These are phyloP conservation scores for Chalciporus sphaerocephalus DNA, from an alignment of 768 basidiomycete genomes.

Conservation along the genomic window DNA sequence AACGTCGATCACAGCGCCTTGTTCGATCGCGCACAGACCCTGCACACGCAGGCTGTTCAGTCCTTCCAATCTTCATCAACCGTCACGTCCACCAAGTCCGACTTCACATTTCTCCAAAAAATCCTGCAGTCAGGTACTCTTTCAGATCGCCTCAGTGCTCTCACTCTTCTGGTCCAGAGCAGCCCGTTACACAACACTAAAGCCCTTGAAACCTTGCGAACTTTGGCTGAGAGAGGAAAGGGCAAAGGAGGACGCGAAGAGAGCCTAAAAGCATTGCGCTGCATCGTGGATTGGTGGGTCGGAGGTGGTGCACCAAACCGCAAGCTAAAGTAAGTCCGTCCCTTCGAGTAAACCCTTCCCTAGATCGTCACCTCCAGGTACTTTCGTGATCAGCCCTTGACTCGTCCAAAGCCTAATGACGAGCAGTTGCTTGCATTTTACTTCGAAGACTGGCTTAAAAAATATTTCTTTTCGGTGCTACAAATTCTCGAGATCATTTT, in stretches of 20 bases:
- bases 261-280: slow-evolving; percentile 82
- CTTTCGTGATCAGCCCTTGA: slow-evolving; percentile 82
- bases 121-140: slow-evolving; percentile 87
- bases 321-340: slow-evolving; percentile 69
- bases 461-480: slow-evolving; percentile 89
- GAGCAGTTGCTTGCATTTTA: slow-evolving; percentile 76
- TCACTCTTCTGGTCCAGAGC: slow-evolving; percentile 84
- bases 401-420: slow-evolving; percentile 61
- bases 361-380: slow-evolving; percentile 49
- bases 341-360: neutral
- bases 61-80: slow-evolving; percentile 51
- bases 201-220: slow-evolving; percentile 70
- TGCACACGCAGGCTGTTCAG: slow-evolving; percentile 43
- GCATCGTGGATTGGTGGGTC: slow-evolving; percentile 96
- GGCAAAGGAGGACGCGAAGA: slow-evolving; percentile 91
- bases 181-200: slow-evolving; percentile 83
- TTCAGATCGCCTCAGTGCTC: slow-evolving; percentile 85
- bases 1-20: slow-evolving; percentile 20
- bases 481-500: slow-evolving; percentile 86
- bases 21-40: slow-evolving; percentile 40
- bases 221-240: slow-evolving; percentile 72
- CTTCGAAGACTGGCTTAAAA: slow-evolving; percentile 98
- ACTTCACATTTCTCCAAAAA: slow-evolving; percentile 76
- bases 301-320: slow-evolving; percentile 86
- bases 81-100: slow-evolving; percentile 50